Conservation (phyloP, 371 early-diverging fungal genomes). For the Thermomucor indicae-seudaticae region DNA sequence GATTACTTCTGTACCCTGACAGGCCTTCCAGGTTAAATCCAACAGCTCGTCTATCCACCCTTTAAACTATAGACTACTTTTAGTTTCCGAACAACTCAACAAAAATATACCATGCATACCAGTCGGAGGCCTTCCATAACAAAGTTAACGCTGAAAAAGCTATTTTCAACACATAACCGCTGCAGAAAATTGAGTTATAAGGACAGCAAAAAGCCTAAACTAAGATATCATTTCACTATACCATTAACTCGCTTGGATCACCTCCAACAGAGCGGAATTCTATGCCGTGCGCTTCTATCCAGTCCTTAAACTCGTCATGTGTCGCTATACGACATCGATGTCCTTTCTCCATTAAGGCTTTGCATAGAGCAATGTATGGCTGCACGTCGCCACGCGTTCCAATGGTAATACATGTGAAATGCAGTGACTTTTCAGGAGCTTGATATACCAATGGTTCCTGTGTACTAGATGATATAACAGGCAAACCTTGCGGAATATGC, state of each 20-base stretch:
- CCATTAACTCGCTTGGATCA: slow-evolving; percentile 67
- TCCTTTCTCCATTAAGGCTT: slow-evolving; percentile 68
- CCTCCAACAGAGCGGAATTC: slow-evolving; percentile 73
- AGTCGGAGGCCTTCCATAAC: slow-evolving; percentile 56
- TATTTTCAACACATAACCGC: slow-evolving; percentile 76
- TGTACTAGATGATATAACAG: slow-evolving; percentile 15
- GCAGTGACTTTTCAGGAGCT: slow-evolving; percentile 47
- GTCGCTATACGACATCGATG: slow-evolving; percentile 76
- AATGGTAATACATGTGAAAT: slow-evolving; percentile 77
- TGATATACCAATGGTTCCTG: slow-evolving; percentile 7
- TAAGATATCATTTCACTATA: slow-evolving; percentile 3
- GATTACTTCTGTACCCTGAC: slow-evolving; percentile 70
- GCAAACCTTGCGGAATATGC: slow-evolving; percentile 6
- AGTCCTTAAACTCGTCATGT: slow-evolving; percentile 69
- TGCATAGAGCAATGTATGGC: slow-evolving; percentile 81
- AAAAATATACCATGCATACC: slow-evolving; percentile 16
- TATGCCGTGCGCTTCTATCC: slow-evolving; percentile 75
- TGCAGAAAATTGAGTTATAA: slow-evolving; percentile 10
- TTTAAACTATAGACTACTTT: slow-evolving; percentile 47
- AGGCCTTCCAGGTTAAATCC: slow-evolving; percentile 65
- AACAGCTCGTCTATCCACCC: slow-evolving; percentile 76
- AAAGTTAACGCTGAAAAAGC: slow-evolving; percentile 72
- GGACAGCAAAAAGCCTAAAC: not conserved
- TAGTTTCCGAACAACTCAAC: not conserved
- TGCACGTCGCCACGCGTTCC: slow-evolving; percentile 89